These are phyloP conservation scores for Corinectria fuckeliana DNA, from an alignment of 2,329 filamentous ascomycete genomes.

Conservation along the genomic window DNA sequence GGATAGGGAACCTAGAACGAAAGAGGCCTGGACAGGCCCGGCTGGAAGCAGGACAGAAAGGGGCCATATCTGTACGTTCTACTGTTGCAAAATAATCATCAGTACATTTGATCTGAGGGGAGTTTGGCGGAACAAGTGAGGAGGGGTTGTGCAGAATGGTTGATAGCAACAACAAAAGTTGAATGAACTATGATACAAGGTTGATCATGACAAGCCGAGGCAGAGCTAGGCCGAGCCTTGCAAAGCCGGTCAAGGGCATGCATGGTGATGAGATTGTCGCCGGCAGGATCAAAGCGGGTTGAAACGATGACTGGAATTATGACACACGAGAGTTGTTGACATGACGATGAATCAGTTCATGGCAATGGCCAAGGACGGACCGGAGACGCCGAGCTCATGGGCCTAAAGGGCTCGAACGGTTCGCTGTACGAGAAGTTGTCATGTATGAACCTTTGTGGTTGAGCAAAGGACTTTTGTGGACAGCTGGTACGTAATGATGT, in stretches of 20 bases:
- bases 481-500: constrained; percentile 32
- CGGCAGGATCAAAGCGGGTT: neutral
- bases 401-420: constrained; percentile 18
- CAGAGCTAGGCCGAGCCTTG: neutral
- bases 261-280: neutral
- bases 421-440: constrained; percentile 6
- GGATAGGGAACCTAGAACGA: constrained; percentile 15
- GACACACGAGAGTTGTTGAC: neutral
- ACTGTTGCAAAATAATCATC: constrained; percentile 33
- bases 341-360: constrained; percentile 10
- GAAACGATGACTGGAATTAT: neutral
- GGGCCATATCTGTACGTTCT: constrained; percentile 36
- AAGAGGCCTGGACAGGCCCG: constrained; percentile 14
- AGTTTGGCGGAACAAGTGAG: constrained; percentile 17
- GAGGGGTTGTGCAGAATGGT: constrained; percentile 9
- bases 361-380: neutral
- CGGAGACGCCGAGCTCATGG: constrained; percentile 9
- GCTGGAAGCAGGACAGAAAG: constrained; percentile 21
- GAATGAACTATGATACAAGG: constrained; percentile 12
- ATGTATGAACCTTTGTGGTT: constrained; percentile 24
- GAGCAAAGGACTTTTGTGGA: constrained; percentile 32
- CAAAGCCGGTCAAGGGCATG: neutral
- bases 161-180: constrained; percentile 21
- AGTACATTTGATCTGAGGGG: constrained; percentile 29
- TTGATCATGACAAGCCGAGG: neutral